phyloP scores from a whole-genome alignment of 768 basidiomycete genomes.

The Phanerochaete carnosa region DNA sequence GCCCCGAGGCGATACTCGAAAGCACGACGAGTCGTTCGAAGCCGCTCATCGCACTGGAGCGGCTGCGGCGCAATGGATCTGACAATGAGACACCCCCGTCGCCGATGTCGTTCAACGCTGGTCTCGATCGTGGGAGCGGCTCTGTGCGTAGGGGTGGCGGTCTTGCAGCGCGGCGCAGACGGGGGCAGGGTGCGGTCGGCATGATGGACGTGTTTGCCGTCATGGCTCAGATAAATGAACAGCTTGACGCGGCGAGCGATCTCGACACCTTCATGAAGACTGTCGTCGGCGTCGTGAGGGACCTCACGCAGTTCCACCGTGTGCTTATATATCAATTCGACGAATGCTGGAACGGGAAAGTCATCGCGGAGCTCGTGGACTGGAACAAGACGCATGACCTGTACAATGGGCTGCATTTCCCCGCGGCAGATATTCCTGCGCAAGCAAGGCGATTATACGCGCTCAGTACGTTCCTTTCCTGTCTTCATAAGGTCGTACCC shows the following conservation, averaged over 20 bases:
- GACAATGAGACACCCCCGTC: neutral
- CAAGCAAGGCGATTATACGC: conserved; percentile 69
- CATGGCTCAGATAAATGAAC: conserved; percentile 78
- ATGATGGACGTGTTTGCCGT: conserved; percentile 83
- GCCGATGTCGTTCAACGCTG: neutral
- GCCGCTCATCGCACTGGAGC: conserved; percentile 67
- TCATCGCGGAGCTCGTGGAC: conserved; percentile 78
- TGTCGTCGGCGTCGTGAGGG: conserved; percentile 69
- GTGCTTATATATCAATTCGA: conserved; percentile 84
- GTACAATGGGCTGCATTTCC: conserved; percentile 70
- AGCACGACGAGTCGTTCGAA: conserved; percentile 67
- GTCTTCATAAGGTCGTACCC: neutral
- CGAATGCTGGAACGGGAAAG: conserved; percentile 74
- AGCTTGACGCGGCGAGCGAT: conserved; percentile 63
- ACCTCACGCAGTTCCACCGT: conserved; percentile 79
- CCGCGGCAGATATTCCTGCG: conserved; percentile 64
- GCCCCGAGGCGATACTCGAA: conserved; percentile 59
- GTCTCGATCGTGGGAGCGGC: neutral
- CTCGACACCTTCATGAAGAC: conserved; percentile 70
- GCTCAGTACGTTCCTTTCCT: conserved; percentile 45
- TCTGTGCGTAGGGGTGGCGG: neutral
- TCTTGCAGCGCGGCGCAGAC: conserved; percentile 9
- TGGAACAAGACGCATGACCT: conserved; percentile 72
- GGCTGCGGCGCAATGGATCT: conserved; percentile 50
- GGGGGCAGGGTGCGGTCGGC: conserved; percentile 32